Base-by-base conservation (phyloP, 2,329 filamentous ascomycete species). In the Amauroascus niger region DNA sequence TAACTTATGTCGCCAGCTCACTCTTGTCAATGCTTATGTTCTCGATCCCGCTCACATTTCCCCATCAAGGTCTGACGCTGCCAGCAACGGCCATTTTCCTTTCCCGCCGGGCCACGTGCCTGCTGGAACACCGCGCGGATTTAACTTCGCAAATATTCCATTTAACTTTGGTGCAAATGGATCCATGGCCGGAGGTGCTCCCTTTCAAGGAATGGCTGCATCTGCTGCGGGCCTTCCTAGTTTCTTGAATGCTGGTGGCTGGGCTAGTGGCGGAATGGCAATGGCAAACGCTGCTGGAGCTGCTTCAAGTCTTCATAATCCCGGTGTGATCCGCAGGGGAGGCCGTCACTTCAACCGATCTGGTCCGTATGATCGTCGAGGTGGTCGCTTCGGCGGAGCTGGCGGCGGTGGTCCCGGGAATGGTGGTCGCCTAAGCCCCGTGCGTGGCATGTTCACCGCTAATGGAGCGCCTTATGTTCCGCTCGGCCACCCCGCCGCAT, bases 81-180 rank as follows among this genome's bases (percentile, higher is more conserved):
- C 94, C 66, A 94, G 87, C 62, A 96, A 96, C 63, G 91, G 91
- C 1, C 91, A 96, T 71, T 96, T 96, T 76, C 89, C 90, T 1
- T 81, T 88, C 40, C 78, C 81, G 46, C 87, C 86, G 62, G 82
- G 83, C 18, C 87, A 91, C 62, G 79, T 83, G 49, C 82, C 83
- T 37, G 81, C 84, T 4, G 91, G 91, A 44, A 96, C 91, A 5
- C 91, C 91, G 33, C 84, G 91, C 30, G 90, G 90, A 0, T 97
- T 97, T 75, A 95, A 88, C 64, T 75, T 97, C 26, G 79, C 86
- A 53, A 87, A 84, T 63, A 79, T 76, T 59, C 79, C 84, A 66
- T 78, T 82, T 51, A 71, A 77, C 40, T 82, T 88, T 64, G 69
- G 69, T 64, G 55, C 73, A 70, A 60, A 60, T 16, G 59, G 63